Conservation (phyloP, 768 basidiomycete genomes). For the Mycena capillaripes region DNA sequence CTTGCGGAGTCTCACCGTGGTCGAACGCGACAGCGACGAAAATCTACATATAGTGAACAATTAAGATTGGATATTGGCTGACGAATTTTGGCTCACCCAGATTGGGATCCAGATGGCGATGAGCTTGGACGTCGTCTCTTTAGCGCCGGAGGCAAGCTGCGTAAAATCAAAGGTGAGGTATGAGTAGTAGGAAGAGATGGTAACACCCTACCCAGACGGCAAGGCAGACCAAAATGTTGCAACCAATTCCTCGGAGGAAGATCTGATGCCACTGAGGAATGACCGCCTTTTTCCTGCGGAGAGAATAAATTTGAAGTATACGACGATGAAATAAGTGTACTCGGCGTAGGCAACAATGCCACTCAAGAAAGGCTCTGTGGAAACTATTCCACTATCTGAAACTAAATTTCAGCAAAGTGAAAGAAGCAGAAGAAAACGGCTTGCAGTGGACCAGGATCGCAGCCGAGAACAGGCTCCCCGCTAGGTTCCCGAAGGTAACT, state of each 20-base stretch:
- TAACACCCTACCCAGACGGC: constrained; percentile 77
- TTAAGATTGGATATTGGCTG: not conserved
- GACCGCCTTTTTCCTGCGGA: constrained; percentile 68
- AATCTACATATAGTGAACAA: constrained; percentile 40
- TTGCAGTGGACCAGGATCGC: constrained; percentile 76
- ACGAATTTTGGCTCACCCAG: constrained; percentile 52
- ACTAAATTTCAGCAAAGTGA: not conserved
- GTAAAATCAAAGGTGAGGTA: not conserved
- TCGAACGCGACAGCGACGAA: constrained; percentile 80
- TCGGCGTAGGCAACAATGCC: constrained; percentile 68
- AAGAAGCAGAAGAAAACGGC: constrained; percentile 33
- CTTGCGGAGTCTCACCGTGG: constrained; percentile 61
- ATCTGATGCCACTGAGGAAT: constrained; percentile 80
- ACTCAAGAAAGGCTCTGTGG: constrained; percentile 66
- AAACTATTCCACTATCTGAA: constrained; percentile 72
- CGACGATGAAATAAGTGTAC: constrained; percentile 55
- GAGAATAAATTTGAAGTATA: not conserved
- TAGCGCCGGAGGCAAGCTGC: constrained; percentile 78
- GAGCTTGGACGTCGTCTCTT: constrained; percentile 78
- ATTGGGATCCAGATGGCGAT: constrained; percentile 81
- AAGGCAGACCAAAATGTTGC: constrained; percentile 81
- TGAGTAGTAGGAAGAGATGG: not conserved
- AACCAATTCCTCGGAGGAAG: constrained; percentile 79
- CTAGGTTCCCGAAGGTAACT: constrained; percentile 80
- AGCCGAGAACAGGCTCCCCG: constrained; percentile 77